Conservation (phyloP, 352 stramenopile species). For the Pythium utonaiense region DNA sequence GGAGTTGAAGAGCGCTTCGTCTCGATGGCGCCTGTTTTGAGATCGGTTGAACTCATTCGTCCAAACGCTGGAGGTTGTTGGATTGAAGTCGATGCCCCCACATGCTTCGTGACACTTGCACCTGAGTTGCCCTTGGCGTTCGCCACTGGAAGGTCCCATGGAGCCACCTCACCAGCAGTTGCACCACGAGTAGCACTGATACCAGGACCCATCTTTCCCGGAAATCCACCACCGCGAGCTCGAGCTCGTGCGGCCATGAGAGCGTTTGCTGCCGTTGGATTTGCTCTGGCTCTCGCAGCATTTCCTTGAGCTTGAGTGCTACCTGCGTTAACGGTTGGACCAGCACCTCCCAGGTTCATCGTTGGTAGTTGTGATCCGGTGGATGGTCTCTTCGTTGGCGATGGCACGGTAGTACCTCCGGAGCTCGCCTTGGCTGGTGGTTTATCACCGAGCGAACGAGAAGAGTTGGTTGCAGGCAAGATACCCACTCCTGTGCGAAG, state of each 20-base stretch:
- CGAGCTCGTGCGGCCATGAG: slow-evolving; percentile 67
- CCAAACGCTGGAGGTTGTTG: slow-evolving; percentile 1
- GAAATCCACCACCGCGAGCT: slow-evolving; percentile 56
- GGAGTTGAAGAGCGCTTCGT: slow-evolving; percentile 8
- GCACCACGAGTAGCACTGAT: slow-evolving; percentile 20
- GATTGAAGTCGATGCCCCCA: neutral
- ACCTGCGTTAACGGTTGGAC: neutral
- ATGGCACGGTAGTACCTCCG: slow-evolving; percentile 29
- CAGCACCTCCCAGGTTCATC: slow-evolving; percentile 17
- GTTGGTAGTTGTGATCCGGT: slow-evolving; percentile 16
- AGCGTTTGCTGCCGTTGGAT: slow-evolving; percentile 57
- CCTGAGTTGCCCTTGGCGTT: slow-evolving; percentile 29
- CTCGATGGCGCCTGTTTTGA: neutral
- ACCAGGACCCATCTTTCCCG: slow-evolving; percentile 44
- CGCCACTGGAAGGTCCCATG: slow-evolving; percentile 70
- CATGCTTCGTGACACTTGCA: neutral
- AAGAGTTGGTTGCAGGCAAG: neutral
- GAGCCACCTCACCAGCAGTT: slow-evolving; percentile 48
- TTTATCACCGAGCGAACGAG: slow-evolving; percentile 20
- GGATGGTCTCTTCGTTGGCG: slow-evolving; percentile 45
- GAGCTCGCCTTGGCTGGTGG: slow-evolving; percentile 14
- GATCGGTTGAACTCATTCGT: slow-evolving; percentile 1
- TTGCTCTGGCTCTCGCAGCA: slow-evolving; percentile 36
- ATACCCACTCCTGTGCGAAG: slow-evolving; percentile 9
- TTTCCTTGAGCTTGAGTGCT: neutral